Conservation (phyloP, 306 rosid species). For the Prunus davidiana region DNA sequence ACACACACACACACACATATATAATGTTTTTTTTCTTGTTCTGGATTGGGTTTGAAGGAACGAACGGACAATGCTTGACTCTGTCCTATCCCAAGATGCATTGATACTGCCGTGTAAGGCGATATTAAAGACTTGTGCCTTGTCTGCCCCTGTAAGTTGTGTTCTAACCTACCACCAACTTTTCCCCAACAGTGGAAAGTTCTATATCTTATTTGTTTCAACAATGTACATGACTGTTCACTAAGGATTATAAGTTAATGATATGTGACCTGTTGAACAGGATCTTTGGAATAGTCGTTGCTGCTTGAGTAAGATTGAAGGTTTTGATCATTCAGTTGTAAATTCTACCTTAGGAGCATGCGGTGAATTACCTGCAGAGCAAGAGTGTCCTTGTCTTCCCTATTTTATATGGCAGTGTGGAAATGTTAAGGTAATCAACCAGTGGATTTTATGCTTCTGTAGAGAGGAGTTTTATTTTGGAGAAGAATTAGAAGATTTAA, state of each 20-base stretch:
- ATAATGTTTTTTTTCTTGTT: neutral
- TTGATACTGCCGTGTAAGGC: conserved; percentile 70
- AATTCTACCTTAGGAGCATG: conserved; percentile 79
- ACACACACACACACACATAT: too few relatives aligned
- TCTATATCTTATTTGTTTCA: neutral
- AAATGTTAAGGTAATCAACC: conserved; percentile 51
- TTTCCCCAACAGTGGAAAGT: neutral
- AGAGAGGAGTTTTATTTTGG: conserved; percentile 6
- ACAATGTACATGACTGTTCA: neutral
- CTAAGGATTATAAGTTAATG: neutral
- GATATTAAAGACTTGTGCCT: conserved; percentile 69
- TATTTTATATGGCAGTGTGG: conserved; percentile 80
- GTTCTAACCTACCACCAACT: neutral
- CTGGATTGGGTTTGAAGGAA: conserved; percentile 50
- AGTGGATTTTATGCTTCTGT: conserved; percentile 12
- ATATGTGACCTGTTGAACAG: conserved; percentile 31
- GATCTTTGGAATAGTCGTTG: conserved; percentile 88
- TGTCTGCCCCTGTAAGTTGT: conserved; percentile 78
- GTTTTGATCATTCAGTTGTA: conserved; percentile 72
- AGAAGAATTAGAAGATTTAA: neutral
- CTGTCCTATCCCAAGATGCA: conserved; percentile 69
- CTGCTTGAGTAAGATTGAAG: conserved; percentile 62
- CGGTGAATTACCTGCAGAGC: conserved; percentile 45
- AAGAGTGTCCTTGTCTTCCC: conserved; percentile 69
- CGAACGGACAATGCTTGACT: conserved; percentile 53